phyloP scores from a whole-genome alignment of 2,329 filamentous ascomycete species.

The Neopestalotiopsis clavispora region DNA sequence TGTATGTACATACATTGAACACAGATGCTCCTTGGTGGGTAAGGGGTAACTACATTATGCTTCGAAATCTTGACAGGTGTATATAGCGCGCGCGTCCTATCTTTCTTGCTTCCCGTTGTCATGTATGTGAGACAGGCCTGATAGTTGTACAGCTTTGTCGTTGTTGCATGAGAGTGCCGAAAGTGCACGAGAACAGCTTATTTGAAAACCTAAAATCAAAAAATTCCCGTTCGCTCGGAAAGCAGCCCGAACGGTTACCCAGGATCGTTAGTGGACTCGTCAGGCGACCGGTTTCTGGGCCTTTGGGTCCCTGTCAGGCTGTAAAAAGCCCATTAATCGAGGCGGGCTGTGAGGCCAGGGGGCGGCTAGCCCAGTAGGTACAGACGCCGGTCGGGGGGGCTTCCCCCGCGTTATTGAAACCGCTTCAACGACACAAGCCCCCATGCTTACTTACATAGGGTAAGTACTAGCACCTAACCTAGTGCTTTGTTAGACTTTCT shows the following conservation, averaged over 20 bases:
- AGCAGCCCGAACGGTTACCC: slow-evolving; percentile 9
- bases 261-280: not conserved
- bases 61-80: not conserved
- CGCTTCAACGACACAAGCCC: not conserved
- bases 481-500: not conserved
- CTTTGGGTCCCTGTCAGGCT: not conserved
- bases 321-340: not conserved
- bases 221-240: slow-evolving; percentile 8
- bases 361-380: not conserved
- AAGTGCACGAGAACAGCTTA: not conserved
- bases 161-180: not conserved
- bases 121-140: not conserved
- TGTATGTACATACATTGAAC: not conserved
- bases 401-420: slow-evolving; percentile 1
- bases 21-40: not conserved
- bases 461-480: too few relatives aligned
- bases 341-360: not conserved
- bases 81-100: too few relatives aligned
- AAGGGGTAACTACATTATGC: not conserved
- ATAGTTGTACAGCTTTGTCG: not conserved
- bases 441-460: not conserved
- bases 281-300: not conserved
- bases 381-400: not conserved
- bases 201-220: slow-evolving; percentile 2
- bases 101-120: not conserved